These are phyloP conservation scores for Diaporthe citriasiana DNA, from an alignment of 2,329 filamentous ascomycete genomes.

Conservation along the genomic window DNA sequence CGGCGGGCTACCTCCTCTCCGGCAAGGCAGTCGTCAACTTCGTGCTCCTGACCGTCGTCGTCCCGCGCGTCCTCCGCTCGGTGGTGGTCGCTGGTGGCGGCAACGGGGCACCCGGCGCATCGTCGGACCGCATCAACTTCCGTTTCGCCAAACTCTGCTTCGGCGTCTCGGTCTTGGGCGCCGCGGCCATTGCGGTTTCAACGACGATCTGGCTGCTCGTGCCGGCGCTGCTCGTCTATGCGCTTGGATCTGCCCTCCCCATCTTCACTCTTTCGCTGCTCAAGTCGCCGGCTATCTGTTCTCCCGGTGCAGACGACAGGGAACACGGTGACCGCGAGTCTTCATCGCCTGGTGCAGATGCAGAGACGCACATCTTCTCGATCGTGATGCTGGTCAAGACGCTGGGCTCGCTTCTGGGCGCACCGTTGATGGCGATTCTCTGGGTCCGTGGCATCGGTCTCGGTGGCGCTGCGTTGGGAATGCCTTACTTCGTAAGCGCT, in stretches of 20 bases:
- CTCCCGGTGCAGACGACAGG: conserved; percentile 32
- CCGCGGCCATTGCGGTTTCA: conserved; percentile 58
- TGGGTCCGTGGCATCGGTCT: conserved; percentile 62
- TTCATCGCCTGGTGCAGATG: conserved; percentile 43
- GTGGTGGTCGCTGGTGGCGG: conserved; percentile 38
- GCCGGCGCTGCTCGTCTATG: conserved; percentile 60
- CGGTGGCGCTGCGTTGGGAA: conserved; percentile 53
- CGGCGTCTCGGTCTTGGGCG: conserved; percentile 56
- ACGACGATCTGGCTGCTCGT: conserved; percentile 56
- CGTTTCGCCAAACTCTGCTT: conserved; percentile 55
- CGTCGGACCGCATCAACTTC: conserved; percentile 50
- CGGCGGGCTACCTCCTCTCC: conserved; percentile 63
- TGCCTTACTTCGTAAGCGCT: conserved; percentile 58
- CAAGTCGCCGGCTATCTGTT: conserved; percentile 58
- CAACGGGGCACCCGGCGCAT: conserved; percentile 42
- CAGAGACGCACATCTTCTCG: conserved; percentile 61
- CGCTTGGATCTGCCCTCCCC: conserved; percentile 63
- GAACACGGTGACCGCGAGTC: conserved; percentile 36
- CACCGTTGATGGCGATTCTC: conserved; percentile 61
- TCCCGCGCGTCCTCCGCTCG: conserved; percentile 55
- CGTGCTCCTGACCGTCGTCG: conserved; percentile 56
- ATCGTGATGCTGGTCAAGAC: conserved; percentile 67
- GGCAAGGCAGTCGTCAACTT: conserved; percentile 65
- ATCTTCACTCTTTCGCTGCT: conserved; percentile 65
- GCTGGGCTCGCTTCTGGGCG: conserved; percentile 61